A percentile compares a stretch with the other conserved stretches of the same genome.
These are phyloP conservation scores for Dioscorea zingiberensis DNA, from an alignment of 106 monocot species.

Conservation along the genomic window DNA sequence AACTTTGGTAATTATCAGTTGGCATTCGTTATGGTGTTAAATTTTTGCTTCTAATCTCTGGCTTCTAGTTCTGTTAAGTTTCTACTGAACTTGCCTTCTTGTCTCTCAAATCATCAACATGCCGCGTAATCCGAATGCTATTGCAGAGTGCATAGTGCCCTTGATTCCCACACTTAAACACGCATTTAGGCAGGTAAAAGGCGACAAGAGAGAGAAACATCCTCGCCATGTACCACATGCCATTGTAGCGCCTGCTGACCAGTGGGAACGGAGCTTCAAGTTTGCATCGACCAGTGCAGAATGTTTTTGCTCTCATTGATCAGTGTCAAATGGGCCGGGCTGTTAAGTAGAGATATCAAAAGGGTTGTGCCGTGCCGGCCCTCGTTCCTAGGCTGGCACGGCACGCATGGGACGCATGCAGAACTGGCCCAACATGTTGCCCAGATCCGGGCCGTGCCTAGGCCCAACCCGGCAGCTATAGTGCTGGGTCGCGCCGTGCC, in stretches of 20 bases:
- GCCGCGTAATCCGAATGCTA: slow-evolving; percentile 95
- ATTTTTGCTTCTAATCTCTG: background rate
- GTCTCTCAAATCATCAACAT: slow-evolving; percentile 82
- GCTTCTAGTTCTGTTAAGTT: background rate
- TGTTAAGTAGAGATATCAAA: too few species aligned
- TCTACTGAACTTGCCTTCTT: background rate
- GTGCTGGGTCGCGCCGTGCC: too few species aligned
- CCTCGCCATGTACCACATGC: slow-evolving; percentile 84
- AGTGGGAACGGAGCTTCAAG: slow-evolving; percentile 79
- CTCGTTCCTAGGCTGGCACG: too few species aligned
- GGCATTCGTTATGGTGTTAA: background rate
- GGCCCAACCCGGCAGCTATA: too few species aligned
- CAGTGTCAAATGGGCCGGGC: too few species aligned
- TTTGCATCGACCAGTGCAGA: slow-evolving; percentile 25
- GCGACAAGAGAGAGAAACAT: slow-evolving; percentile 97
- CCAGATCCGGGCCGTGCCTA: too few species aligned
- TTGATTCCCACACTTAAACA: slow-evolving; percentile 77
- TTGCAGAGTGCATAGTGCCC: slow-evolving; percentile 89
- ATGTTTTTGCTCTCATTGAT: slow-evolving; percentile 58
- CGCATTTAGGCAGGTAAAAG: slow-evolving; percentile 79
- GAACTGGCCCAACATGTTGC: too few species aligned
- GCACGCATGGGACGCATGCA: too few species aligned
- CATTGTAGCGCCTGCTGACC: slow-evolving; percentile 38
- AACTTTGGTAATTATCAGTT: slow-evolving; percentile 51
- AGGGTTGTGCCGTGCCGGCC: too few species aligned